Conservation (phyloP, 768 basidiomycete species). For the Serendipita sp. region DNA sequence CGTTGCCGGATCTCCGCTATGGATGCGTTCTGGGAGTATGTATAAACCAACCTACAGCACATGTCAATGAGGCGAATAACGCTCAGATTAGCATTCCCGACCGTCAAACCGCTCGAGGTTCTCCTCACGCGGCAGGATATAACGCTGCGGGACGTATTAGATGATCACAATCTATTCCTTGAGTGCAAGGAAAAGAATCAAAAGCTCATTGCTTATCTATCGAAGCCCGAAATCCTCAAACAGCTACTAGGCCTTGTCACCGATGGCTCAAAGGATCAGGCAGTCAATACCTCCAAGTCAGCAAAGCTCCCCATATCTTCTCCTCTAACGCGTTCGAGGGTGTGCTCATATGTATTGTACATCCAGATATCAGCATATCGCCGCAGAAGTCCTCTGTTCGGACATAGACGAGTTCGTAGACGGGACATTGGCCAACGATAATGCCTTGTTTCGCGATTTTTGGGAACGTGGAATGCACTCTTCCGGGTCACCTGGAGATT, state of each 20-base stretch:
- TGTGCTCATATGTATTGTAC: conserved; percentile 7
- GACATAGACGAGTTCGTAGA: conserved; percentile 93
- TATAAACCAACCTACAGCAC: too few species aligned
- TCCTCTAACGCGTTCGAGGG: conserved; percentile 4
- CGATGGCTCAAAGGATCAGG: conserved; percentile 70
- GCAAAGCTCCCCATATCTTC: conserved; percentile 19
- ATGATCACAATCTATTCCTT: conserved; percentile 84
- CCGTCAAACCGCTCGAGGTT: conserved; percentile 44
- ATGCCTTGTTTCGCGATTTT: conserved; percentile 67
- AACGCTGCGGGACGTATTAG: conserved; percentile 76
- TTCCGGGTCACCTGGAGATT: conserved; percentile 25
- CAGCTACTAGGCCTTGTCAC: conserved; percentile 72
- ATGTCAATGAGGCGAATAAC: conserved; percentile 1
- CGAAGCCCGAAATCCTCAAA: conserved; percentile 64
- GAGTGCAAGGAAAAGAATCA: conserved; percentile 94
- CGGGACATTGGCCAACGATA: conserved; percentile 58
- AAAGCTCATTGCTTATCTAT: conserved; percentile 75
- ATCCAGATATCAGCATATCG: conserved; percentile 74
- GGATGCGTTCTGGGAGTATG: conserved; percentile 5
- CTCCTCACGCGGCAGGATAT: conserved; percentile 84
- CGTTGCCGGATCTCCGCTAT: neutral
- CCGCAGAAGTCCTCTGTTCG: conserved; percentile 89
- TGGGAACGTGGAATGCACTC: conserved; percentile 90
- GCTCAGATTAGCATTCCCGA: conserved; percentile 1
- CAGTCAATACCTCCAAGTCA: conserved; percentile 68